Base-by-base conservation (phyloP, 345 rosid species). In the Capsella bursapastoris region DNA sequence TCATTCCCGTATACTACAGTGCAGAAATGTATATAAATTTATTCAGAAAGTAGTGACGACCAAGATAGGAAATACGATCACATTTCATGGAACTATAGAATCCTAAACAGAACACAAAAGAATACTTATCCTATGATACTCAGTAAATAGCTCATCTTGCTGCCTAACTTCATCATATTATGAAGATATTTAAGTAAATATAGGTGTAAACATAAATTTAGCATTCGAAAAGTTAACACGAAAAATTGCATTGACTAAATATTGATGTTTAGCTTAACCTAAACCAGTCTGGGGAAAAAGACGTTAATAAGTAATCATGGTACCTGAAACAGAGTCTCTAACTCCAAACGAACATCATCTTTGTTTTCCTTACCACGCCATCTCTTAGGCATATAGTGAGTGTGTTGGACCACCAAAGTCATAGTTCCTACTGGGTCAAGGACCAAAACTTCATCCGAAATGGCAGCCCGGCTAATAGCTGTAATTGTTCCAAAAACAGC, bases 401-500 rank as follows among this genome's bases (percentile, higher is more conserved):
- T 92, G 75, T 96, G 86, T 56, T 92, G 96, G 60, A 92, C 97
- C 70, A 92, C 96, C 84, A 82, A 72, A 77, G 93, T 78, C 95
- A 92, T 90, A 8, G 95, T 86, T 52, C 90, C 96, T 82, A 89
- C 96, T 14, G 96, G 97, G 70, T 92, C 95, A 70, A 89, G 96
- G 78, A 96, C 89, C 80, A 89, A 80, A 72, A 89, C 84, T 72
- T 90, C 97, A 66, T 96, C 97, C n/a, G 88, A 58, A 27, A 92
- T 77, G 45, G 97, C 98, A 44, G 98, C 96, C 8, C 99, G 95
- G 64, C 98, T 96, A 78, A 92, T 83, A 56, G 99, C 99, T 69
- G 98, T 92, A 73, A 96, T 89, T 58, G 99, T 82, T 76, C 99
- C 97, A 80, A 96, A 96, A 43, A 96, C 96, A 66, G 99, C 99